These are phyloP conservation scores for Brassica rapa DNA, from an alignment of 345 rosid genomes.

Conservation along the genomic window DNA sequence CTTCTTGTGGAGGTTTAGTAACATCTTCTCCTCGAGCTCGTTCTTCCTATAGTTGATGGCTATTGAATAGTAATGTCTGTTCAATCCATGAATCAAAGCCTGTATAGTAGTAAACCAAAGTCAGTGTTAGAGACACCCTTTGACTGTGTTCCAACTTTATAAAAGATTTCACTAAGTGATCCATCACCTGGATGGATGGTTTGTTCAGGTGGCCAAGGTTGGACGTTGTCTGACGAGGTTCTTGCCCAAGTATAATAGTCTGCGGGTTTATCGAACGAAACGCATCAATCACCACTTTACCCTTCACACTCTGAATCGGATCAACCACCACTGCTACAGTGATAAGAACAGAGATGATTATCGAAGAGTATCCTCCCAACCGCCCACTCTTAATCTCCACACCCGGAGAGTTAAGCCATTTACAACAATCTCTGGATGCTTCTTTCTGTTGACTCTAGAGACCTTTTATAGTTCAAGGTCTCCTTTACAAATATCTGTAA, in stretches of 20 bases:
- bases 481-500: too few species aligned
- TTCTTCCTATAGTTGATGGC: neutral
- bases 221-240: neutral
- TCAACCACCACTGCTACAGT: neutral
- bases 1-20: neutral
- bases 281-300: neutral
- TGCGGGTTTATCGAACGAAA: neutral
- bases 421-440: too few species aligned
- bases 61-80: neutral
- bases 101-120: neutral
- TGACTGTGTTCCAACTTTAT: neutral
- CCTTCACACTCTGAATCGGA: neutral
- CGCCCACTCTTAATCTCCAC: too few species aligned
- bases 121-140: neutral
- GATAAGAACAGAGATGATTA: too few species aligned
- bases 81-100: neutral
- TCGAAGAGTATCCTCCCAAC: too few species aligned
- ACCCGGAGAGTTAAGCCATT: too few species aligned
- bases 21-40: neutral
- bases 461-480: too few species aligned
- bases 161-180: neutral
- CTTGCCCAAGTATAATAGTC: neutral
- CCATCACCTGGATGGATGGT: neutral
- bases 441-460: too few species aligned
- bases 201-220: neutral